Percentiles rank a stretch among this genome's conserved stretches.
phyloP scores from a whole-genome alignment of 306 rosid species.

The Canavalia gladiata region DNA sequence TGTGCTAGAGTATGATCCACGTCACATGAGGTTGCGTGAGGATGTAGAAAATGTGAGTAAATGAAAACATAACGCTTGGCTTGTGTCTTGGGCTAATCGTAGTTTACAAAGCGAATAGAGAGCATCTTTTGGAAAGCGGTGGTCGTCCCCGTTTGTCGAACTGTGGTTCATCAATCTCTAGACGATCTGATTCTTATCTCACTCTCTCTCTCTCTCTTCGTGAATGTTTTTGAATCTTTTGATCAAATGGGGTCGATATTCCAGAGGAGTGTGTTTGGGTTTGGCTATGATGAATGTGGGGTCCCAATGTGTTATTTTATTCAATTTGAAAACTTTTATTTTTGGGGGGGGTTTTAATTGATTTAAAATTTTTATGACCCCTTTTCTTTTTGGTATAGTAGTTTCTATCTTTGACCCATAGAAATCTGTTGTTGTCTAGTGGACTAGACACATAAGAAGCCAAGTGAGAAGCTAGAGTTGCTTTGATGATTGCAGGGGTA shows the following conservation, averaged over 20 bases:
- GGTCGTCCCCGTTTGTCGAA: constrained; percentile 81
- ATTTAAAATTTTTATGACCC: background rate
- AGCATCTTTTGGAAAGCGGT: constrained; percentile 94
- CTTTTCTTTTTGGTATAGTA: constrained; percentile 53
- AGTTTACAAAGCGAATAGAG: constrained; percentile 69
- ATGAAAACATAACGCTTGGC: constrained; percentile 42
- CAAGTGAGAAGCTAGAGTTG: constrained; percentile 54
- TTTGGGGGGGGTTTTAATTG: background rate
- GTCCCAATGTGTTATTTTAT: background rate
- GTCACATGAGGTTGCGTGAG: constrained; percentile 62
- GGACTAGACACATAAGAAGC: constrained; percentile 51
- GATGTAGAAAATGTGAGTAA: constrained; percentile 51
- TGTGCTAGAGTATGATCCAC: constrained; percentile 46
- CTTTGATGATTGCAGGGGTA: constrained; percentile 60
- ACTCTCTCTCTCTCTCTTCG: constrained; percentile 41
- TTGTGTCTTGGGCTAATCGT: constrained; percentile 70
- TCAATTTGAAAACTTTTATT: background rate
- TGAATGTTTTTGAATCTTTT: constrained; percentile 64
- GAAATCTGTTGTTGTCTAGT: constrained; percentile 52
- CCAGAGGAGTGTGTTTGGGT: constrained; percentile 55
- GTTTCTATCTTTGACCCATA: constrained; percentile 72
- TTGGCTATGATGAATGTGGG: constrained; percentile 60
- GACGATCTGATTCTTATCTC: constrained; percentile 69
- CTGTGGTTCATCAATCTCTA: constrained; percentile 74
- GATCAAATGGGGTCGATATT: constrained; percentile 56